Conservation (phyloP, 352 stramenopile genomes). For the Phytophthora syringae region DNA sequence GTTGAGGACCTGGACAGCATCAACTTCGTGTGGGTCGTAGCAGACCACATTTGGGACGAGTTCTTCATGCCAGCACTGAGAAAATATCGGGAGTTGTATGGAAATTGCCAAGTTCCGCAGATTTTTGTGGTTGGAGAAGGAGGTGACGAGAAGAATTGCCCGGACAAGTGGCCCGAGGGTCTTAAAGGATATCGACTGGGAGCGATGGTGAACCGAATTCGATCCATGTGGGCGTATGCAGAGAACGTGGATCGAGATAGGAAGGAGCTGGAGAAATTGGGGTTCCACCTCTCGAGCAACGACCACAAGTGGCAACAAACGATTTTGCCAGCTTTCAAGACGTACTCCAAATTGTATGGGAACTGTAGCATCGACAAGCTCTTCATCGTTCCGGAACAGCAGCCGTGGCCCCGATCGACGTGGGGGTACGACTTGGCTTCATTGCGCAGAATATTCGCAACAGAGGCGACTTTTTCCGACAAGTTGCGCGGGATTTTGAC, state of each 20-base stretch:
- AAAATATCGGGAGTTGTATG: slow-evolving; percentile 41
- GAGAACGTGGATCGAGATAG: slow-evolving; percentile 40
- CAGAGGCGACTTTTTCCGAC: slow-evolving; percentile 52
- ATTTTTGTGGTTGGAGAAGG: slow-evolving; percentile 41
- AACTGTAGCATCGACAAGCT: slow-evolving; percentile 45
- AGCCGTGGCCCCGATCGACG: slow-evolving; percentile 41
- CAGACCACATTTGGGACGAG: slow-evolving; percentile 43
- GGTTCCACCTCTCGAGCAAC: slow-evolving; percentile 55
- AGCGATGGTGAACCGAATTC: slow-evolving; percentile 55
- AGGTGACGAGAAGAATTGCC: slow-evolving; percentile 4
- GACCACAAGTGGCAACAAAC: slow-evolving; percentile 60
- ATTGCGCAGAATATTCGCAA: slow-evolving; percentile 64
- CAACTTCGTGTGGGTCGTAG: slow-evolving; percentile 49
- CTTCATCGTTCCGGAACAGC: slow-evolving; percentile 50
- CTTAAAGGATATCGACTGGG: slow-evolving; percentile 53
- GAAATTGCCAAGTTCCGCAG: slow-evolving; percentile 49
- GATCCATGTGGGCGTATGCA: slow-evolving; percentile 34
- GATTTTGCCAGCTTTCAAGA: slow-evolving; percentile 56
- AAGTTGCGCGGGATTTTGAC: slow-evolving; percentile 55
- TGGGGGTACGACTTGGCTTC: slow-evolving; percentile 56
- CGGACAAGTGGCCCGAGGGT: slow-evolving; percentile 30
- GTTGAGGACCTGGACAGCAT: slow-evolving; percentile 42
- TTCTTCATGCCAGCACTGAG: slow-evolving; percentile 50
- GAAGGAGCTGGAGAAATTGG: slow-evolving; percentile 46
- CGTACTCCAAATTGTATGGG: slow-evolving; percentile 44